These are phyloP conservation scores for Tuber calosporum DNA, from an alignment of 495 filamentous ascomycete genomes.

Conservation along the genomic window DNA sequence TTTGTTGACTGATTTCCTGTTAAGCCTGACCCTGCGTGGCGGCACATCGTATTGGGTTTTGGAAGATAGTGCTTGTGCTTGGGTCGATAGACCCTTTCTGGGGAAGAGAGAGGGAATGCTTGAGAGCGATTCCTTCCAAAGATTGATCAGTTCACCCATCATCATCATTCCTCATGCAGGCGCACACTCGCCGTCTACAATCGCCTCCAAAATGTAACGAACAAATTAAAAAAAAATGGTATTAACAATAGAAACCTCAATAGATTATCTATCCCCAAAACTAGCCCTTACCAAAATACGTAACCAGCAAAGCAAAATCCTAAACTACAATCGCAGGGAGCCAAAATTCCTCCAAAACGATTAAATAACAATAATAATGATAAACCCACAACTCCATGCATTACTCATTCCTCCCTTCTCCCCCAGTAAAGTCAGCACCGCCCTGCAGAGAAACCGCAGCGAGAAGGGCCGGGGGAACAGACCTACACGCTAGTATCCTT, in stretches of 20 bases:
- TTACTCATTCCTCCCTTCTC: neutral
- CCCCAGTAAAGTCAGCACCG: neutral
- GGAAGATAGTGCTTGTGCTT: neutral
- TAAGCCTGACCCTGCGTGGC: neutral
- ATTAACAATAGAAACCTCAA: neutral
- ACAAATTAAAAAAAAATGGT: neutral
- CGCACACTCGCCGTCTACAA: neutral
- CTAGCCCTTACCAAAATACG: neutral
- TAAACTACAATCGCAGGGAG: neutral
- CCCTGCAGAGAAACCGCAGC: neutral
- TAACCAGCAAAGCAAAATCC: neutral
- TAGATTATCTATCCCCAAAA: conserved; percentile 1
- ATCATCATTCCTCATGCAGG: neutral
- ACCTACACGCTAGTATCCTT: conserved; percentile 9
- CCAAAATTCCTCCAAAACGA: neutral
- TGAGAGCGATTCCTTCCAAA: neutral
- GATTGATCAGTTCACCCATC: neutral
- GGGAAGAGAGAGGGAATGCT: neutral
- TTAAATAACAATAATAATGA: neutral
- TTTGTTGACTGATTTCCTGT: neutral
- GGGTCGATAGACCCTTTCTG: neutral
- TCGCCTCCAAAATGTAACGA: neutral
- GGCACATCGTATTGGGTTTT: neutral
- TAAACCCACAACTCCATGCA: neutral
- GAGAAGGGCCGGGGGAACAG: neutral